Conservation (phyloP, 2,329 filamentous ascomycete genomes). For the Sordariomycetes sp. region DNA sequence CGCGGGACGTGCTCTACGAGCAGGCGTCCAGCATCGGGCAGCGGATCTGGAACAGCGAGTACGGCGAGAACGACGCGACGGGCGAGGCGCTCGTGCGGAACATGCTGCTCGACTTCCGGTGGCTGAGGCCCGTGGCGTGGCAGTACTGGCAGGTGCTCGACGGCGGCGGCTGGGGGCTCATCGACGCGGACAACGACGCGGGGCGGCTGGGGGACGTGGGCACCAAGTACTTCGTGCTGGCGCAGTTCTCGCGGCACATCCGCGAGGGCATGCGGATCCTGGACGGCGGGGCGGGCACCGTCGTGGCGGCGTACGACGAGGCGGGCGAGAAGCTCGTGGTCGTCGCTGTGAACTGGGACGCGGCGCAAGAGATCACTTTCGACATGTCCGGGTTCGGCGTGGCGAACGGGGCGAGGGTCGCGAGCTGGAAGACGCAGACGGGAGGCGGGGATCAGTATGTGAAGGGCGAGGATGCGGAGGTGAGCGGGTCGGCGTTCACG, state of each 20-base stretch:
- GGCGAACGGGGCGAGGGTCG: conserved; percentile 18
- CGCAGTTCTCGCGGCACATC: conserved; percentile 29
- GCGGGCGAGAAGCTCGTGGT: conserved; percentile 21
- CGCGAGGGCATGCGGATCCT: conserved; percentile 25
- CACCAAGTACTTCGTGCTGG: conserved; percentile 30
- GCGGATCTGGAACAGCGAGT: conserved; percentile 38
- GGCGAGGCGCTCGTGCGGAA: conserved; percentile 67
- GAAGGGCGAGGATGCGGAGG: conserved; percentile 15
- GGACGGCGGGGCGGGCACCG: conserved; percentile 20
- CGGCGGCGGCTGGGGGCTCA: conserved; percentile 26
- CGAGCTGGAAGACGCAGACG: conserved; percentile 24
- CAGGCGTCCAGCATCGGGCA: conserved; percentile 15
- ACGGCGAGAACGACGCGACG: conserved; percentile 60
- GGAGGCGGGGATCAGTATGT: conserved; percentile 22
- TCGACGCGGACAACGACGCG: conserved; percentile 25
- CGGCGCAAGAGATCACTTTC: conserved; percentile 25
- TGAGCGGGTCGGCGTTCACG: conserved; percentile 24
- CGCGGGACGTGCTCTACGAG: conserved; percentile 20
- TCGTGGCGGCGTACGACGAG: conserved; percentile 26
- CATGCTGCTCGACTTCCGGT: conserved; percentile 28
- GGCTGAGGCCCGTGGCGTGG: conserved; percentile 28
- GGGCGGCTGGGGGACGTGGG: conserved; percentile 16
- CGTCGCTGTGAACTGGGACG: conserved; percentile 26
- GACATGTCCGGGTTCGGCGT: conserved; percentile 22
- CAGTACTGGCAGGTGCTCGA: conserved; percentile 33